phyloP scores from a whole-genome alignment of 169 alveolate species.

The Plasmodium blacklocki region DNA sequence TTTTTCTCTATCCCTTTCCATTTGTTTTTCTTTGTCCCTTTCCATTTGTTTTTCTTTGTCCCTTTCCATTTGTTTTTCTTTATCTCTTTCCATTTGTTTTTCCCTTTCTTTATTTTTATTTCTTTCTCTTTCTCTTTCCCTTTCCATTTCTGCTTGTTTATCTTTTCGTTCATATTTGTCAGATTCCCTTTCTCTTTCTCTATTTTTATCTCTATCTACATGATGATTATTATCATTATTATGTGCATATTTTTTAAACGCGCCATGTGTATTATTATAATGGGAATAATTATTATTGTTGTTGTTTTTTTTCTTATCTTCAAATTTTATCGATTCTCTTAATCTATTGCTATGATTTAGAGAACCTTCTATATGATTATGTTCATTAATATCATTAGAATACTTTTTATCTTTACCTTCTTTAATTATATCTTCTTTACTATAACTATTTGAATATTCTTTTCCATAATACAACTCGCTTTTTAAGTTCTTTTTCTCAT shows the following conservation, averaged over 20 bases:
- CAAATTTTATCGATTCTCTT: background rate
- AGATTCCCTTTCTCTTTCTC: conserved; percentile 5
- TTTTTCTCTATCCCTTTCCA: background rate
- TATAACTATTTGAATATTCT: conserved; percentile 20
- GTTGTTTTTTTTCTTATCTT: conserved; percentile 13
- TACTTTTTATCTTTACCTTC: conserved; percentile 6
- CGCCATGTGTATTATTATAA: background rate
- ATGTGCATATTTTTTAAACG: background rate
- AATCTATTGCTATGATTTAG: background rate
- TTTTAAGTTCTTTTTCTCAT: conserved; percentile 14
- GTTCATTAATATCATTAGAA: conserved; percentile 2
- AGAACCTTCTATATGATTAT: background rate
- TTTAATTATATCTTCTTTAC: conserved; percentile 7
- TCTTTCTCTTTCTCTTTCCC: too few species aligned
- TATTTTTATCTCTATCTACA: conserved; percentile 17
- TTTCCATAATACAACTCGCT: background rate
- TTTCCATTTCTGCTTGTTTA: background rate
- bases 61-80: background rate
- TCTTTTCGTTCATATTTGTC: background rate
- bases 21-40: background rate
- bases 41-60: too few species aligned
- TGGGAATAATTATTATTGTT: too few species aligned
- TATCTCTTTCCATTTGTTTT: background rate
- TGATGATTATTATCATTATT: background rate
- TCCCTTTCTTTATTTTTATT: too few species aligned